Evolutionary conservation across 768 basidiomycete genomes (phyloP), one percentile per base, ranked within the genome.

Genomic region (Collybia mongolica): DNA sequence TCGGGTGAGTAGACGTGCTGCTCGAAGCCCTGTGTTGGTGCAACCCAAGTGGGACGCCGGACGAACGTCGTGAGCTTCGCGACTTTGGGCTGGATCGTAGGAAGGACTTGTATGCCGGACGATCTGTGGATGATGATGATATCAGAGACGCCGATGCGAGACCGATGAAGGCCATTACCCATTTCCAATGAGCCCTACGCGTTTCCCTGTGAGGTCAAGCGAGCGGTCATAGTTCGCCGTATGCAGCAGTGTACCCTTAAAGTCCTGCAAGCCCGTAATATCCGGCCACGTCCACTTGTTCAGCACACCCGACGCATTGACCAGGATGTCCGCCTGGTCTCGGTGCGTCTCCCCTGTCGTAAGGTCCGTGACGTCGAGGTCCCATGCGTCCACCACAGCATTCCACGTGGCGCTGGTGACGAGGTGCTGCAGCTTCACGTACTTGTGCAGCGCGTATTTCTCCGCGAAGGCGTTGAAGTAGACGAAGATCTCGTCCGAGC

Each of bases 221-320:
- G 43, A 48, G 14, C 54, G 51, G 39, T 66, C 64, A 58, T 64
- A 73, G n/a, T 56, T 51, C 1, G 72, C 70, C 0, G 68, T 75
- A 48, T 73, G 72, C 29, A 71, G 29, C n/a, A 72, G 55, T 8
- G 48, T 48, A 1, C 72, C 70, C 41, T 65, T 59, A 55, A 65
- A 74, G 17, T 63, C 55, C 1, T 63, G 29, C 12, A 73, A 55
- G 1, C 72, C 72, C 5, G 58, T 46, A 20, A 73, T 71, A 28
- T 68, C 61, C 2, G 73, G 71, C 70, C 69, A 71, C 45, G 60
- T 61, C 72, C 72, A 74, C 5, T 59, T 54, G 48, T 72, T 73
- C 22, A 73, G 55, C 39, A 68, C 56, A 15, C 72, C 72, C 8
- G 53, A 44, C 2, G 63, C 69, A 39, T 68, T 66, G 45, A 72